These are phyloP conservation scores for Endocalyx cinctus DNA, from an alignment of 2,329 filamentous ascomycete species.

Conservation along the genomic window DNA sequence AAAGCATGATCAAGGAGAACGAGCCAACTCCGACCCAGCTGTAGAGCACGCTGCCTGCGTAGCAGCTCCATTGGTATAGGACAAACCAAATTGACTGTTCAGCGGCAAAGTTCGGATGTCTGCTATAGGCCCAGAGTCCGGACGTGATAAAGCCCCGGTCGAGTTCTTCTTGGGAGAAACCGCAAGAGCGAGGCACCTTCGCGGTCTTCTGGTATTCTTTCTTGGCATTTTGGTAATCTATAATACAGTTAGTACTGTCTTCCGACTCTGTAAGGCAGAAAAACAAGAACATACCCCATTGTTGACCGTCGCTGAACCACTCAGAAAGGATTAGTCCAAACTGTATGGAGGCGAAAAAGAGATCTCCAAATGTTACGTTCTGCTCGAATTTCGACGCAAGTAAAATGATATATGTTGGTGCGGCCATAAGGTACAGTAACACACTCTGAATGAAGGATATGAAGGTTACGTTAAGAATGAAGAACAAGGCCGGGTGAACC, in stretches of 20 bases:
- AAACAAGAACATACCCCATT: conserved; percentile 65
- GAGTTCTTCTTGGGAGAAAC: conserved; percentile 67
- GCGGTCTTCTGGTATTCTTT: conserved; percentile 66
- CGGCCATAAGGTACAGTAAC: conserved; percentile 69
- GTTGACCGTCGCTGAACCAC: conserved; percentile 83
- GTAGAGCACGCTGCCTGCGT: conserved; percentile 62
- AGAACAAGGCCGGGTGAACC: conserved; percentile 63
- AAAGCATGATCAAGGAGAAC: conserved; percentile 68
- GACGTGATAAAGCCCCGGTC: conserved; percentile 84
- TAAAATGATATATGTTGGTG: conserved; percentile 78
- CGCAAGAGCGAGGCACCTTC: conserved; percentile 60
- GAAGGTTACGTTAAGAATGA: conserved; percentile 83
- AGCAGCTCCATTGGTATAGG: conserved; percentile 85
- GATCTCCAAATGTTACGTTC: conserved; percentile 39
- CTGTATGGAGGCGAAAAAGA: conserved; percentile 41
- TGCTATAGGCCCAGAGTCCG: conserved; percentile 81
- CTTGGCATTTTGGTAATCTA: conserved; percentile 79
- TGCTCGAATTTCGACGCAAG: conserved; percentile 62
- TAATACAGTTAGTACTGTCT: conserved; percentile 11
- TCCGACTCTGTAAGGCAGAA: background rate
- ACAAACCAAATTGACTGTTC: conserved; percentile 89
- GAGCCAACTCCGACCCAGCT: conserved; percentile 77
- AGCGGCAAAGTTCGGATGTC: conserved; percentile 92
- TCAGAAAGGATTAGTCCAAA: conserved; percentile 58
- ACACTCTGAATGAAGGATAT: conserved; percentile 81